These are phyloP conservation scores for Backusella morwellensis DNA, from an alignment of 192 early-diverging fungal genomes.

Conservation along the genomic window DNA sequence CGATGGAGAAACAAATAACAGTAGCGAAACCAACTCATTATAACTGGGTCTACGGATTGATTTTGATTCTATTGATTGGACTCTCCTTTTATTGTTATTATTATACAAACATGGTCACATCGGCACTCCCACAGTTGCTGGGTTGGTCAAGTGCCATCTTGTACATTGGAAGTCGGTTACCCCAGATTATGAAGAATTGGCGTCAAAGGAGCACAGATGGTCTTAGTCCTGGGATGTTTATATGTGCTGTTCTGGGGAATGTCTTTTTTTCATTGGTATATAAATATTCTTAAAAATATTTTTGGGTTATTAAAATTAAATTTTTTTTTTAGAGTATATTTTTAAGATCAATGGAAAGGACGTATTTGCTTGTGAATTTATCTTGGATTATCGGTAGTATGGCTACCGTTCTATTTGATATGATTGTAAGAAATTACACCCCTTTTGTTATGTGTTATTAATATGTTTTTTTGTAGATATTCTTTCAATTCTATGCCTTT, in stretches of 20 bases:
- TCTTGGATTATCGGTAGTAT: constrained; percentile 73
- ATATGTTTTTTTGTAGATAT: neutral
- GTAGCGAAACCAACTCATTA: neutral
- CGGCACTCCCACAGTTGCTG: constrained; percentile 56
- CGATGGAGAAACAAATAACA: neutral
- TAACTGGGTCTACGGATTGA: neutral
- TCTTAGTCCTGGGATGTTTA: constrained; percentile 76
- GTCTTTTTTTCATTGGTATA: constrained; percentile 48
- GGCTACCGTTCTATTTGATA: constrained; percentile 70
- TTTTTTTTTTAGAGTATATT: constrained; percentile 44
- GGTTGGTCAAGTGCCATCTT: constrained; percentile 74
- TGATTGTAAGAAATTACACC: constrained; percentile 40
- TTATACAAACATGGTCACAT: neutral
- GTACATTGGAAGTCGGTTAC: constrained; percentile 71
- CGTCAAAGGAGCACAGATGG: constrained; percentile 70
- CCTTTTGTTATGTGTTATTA: neutral
- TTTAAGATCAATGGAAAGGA: constrained; percentile 61
- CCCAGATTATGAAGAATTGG: constrained; percentile 82
- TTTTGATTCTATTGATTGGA: neutral
- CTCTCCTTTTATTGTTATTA: neutral
- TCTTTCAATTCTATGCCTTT: neutral
- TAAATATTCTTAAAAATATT: neutral
- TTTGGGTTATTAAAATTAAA: too few species aligned
- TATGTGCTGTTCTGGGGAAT: constrained; percentile 77
- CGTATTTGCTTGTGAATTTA: constrained; percentile 63